These are phyloP conservation scores for Flaveria linearis DNA, from an alignment of 129 eudicot genomes.

Conservation along the genomic window DNA sequence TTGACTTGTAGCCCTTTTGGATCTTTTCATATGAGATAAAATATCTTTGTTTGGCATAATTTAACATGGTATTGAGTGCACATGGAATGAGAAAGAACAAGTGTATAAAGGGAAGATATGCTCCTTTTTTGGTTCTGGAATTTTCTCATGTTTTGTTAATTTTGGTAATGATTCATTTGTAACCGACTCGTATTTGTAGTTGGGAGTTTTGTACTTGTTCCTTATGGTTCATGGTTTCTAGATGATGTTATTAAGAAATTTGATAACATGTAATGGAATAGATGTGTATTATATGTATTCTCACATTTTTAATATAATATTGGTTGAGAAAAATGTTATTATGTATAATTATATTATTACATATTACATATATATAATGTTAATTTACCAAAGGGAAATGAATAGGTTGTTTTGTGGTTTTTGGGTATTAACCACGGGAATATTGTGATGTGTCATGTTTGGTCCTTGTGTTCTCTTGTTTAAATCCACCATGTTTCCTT, in stretches of 20 bases:
- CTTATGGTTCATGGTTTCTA: not conserved
- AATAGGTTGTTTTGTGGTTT: too few relatives aligned
- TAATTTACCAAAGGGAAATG: too few relatives aligned
- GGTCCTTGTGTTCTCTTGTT: too few relatives aligned
- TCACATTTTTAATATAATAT: too few relatives aligned
- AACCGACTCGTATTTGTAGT: slow-evolving; percentile 30
- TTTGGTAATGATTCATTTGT: slow-evolving; percentile 41
- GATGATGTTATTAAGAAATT: not conserved
- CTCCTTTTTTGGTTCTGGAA: slow-evolving; percentile 21
- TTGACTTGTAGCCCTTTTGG: slow-evolving; percentile 56
- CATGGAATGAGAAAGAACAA: slow-evolving; percentile 31
- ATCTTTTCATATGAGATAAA: not conserved
- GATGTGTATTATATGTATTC: too few relatives aligned
- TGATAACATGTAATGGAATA: too few relatives aligned
- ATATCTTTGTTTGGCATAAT: not conserved
- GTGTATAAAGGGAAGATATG: slow-evolving; percentile 34
- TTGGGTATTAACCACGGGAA: too few relatives aligned
- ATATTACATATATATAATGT: too few relatives aligned
- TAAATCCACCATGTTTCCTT: too few relatives aligned
- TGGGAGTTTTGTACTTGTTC: slow-evolving; percentile 1
- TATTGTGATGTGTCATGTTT: too few relatives aligned
- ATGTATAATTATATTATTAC: too few relatives aligned
- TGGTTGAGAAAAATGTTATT: too few relatives aligned
- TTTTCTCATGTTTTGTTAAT: not conserved
- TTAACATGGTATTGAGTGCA: slow-evolving; percentile 31